Base-by-base conservation (phyloP, 352 stramenopile species). In the Globisporangium irregulare region DNA sequence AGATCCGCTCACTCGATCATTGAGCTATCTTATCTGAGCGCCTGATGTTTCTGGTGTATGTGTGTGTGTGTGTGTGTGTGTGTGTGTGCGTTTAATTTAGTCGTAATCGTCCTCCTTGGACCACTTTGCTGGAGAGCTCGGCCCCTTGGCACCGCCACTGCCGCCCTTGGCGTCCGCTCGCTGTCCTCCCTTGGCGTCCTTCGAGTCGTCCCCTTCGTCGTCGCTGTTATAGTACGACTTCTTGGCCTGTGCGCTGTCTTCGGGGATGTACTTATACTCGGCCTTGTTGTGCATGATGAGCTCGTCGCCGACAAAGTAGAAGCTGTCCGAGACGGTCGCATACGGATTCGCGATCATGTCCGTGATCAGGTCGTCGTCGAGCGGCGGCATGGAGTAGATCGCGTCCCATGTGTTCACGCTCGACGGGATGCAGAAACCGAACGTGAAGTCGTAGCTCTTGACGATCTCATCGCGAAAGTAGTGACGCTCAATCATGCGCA, bases 251-350 rank as follows among this genome's bases (percentile, higher is more conserved):
- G 92, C 89, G 9, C 75, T 82, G 66, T 98, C 92, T 73, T 98
- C 90, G n/a, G 78, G 48, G 29, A 96, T 87, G 84, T 98, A 98
- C 77, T 97, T 94, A 82, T 97, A 97, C 78, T 94, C 88, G 71
- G 89, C 88, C 72, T 97, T 97, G 81, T 98, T 98, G 80, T 98
- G 94, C 93, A 99, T 98, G 66, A 98, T 97, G 55, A 99, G 86
- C 76, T 98, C 87, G 70, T 98, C 87, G 63, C 92, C 91, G 46
- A 98, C 91, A 70, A 98, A 98, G 79, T 98, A 99, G 74, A 98
- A 99, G 68, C 85, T 98, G 80, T 98, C 94, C 29, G 92, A 98
- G 51, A 91, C 78, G 22, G 94, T 98, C 77, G 97, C 92, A 71
- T 97, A 98, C 38, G 94, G 96, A 73, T 98, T 83, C 32, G 81